These are phyloP conservation scores for Pyrenochaeta sp. DNA, from an alignment of 2,329 filamentous ascomycete species.

Conservation along the genomic window DNA sequence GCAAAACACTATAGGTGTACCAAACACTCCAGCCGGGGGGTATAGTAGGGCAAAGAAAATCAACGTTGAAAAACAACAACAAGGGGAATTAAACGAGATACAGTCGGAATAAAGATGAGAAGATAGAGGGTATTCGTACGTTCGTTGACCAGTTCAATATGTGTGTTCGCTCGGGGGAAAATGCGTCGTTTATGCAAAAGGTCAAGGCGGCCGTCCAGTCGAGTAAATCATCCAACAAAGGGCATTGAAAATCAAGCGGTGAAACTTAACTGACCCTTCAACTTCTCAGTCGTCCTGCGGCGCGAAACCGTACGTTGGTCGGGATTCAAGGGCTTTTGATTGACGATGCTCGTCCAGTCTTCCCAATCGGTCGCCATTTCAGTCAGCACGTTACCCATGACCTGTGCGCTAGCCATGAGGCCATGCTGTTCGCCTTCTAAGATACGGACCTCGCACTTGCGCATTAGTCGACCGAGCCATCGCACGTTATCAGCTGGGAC, in stretches of 20 bases:
- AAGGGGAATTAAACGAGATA: neutral
- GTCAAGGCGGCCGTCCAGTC: neutral
- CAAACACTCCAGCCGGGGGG: constrained; percentile 1
- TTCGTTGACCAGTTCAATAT: neutral
- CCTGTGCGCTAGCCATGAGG: constrained; percentile 89
- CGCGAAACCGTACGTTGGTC: constrained; percentile 22
- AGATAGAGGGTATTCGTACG: neutral
- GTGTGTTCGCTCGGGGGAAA: neutral
- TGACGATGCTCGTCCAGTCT: constrained; percentile 48
- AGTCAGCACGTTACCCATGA: constrained; percentile 94
- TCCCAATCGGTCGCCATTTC: constrained; percentile 93
- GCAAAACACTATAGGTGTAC: neutral
- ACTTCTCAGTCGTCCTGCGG: constrained; percentile 25
- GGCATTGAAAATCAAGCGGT: constrained; percentile 1
- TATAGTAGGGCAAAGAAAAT: constrained; percentile 2
- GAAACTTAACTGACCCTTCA: constrained; percentile 22
- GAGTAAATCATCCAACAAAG: neutral
- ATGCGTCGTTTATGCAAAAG: neutral
- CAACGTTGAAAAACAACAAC: neutral
- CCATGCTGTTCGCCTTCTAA: constrained; percentile 93
- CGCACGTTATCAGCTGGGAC: constrained; percentile 95
- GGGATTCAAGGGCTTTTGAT: constrained; percentile 6
- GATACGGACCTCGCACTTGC: constrained; percentile 87
- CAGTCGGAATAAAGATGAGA: neutral
- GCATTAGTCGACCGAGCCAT: constrained; percentile 95